Evolutionary conservation across 2,329 filamentous ascomycete species (phyloP).

Genomic region (Verticillium klebahnii): DNA sequence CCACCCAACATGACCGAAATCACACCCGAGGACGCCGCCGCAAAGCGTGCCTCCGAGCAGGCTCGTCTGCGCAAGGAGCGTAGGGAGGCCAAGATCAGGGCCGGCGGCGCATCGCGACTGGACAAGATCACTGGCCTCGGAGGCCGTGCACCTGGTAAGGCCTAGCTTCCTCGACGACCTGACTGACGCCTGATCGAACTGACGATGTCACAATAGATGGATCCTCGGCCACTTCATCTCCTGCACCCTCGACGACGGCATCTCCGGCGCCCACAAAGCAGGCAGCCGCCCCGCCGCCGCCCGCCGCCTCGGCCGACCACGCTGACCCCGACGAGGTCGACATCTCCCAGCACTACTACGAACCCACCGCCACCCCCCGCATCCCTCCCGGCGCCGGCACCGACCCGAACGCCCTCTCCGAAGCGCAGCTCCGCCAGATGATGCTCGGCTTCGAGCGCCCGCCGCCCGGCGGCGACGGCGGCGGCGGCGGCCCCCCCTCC

Average conservation of each 20-base stretch:
- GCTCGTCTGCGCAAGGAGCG: slow-evolving; percentile 74
- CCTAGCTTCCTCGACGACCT: neutral
- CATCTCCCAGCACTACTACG: slow-evolving; percentile 70
- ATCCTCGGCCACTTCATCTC: slow-evolving; percentile 6
- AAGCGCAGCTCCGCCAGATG: slow-evolving; percentile 60
- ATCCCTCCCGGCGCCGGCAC: slow-evolving; percentile 24
- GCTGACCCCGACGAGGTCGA: slow-evolving; percentile 73
- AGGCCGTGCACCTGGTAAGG: slow-evolving; percentile 47
- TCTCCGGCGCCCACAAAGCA: slow-evolving; percentile 28
- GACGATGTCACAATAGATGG: neutral
- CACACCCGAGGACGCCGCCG: slow-evolving; percentile 41
- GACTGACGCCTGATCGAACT: neutral
- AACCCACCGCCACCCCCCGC: slow-evolving; percentile 31
- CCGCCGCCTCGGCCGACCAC: slow-evolving; percentile 25
- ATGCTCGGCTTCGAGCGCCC: slow-evolving; percentile 53
- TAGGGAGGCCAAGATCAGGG: slow-evolving; percentile 72
- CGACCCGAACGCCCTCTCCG: slow-evolving; percentile 36
- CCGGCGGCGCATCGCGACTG: slow-evolving; percentile 64
- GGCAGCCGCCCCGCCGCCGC: slow-evolving; percentile 18
- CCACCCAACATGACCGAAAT: slow-evolving; percentile 34
- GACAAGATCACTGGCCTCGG: slow-evolving; percentile 72
- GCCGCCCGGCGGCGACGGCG: slow-evolving; percentile 12
- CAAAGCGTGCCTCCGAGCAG: slow-evolving; percentile 55
- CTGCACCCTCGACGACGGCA: slow-evolving; percentile 17
- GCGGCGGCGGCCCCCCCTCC: slow-evolving; percentile 20